phyloP scores from a whole-genome alignment of 2,329 filamentous ascomycete genomes.

The Cordyceps militaris region DNA sequence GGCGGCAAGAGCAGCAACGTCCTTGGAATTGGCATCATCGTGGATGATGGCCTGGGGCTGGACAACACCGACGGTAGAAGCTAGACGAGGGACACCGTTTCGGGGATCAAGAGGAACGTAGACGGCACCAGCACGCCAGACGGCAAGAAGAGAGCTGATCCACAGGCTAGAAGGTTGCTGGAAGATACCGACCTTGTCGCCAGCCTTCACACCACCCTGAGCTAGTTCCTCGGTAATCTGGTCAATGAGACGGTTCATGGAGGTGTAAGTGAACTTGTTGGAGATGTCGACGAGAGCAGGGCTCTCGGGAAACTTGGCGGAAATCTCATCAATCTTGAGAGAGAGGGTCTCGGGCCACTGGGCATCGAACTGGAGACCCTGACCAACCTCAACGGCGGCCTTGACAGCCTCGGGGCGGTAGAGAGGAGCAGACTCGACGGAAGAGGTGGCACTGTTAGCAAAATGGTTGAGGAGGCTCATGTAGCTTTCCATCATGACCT shows the following conservation, averaged over 20 bases:
- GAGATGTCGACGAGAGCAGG: background rate
- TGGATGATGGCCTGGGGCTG: constrained; percentile 22
- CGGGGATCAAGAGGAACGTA: constrained; percentile 35
- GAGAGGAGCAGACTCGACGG: constrained; percentile 9
- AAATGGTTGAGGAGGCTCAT: constrained; percentile 15
- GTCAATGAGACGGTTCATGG: constrained; percentile 9
- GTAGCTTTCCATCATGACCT: constrained; percentile 15
- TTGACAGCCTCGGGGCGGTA: constrained; percentile 9
- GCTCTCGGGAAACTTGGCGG: background rate
- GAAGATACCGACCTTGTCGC: constrained; percentile 17
- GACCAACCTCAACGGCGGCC: constrained; percentile 7
- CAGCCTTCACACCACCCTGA: constrained; percentile 15
- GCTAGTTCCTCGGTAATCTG: constrained; percentile 8
- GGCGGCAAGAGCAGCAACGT: constrained; percentile 10
- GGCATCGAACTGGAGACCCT: constrained; percentile 2
- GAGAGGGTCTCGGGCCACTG: constrained; percentile 11
- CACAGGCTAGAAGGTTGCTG: constrained; percentile 27
- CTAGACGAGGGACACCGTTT: constrained; percentile 11
- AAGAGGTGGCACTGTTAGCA: constrained; percentile 25
- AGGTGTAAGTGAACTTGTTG: constrained; percentile 4
- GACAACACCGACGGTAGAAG: constrained; percentile 17
- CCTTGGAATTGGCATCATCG: constrained; percentile 11
- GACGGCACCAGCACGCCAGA: constrained; percentile 29
- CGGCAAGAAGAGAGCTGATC: constrained; percentile 33
- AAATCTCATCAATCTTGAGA: constrained; percentile 8